Conservation (phyloP, 1,284 basidiomycete genomes). For the Ceratobasidium sp. region DNA sequence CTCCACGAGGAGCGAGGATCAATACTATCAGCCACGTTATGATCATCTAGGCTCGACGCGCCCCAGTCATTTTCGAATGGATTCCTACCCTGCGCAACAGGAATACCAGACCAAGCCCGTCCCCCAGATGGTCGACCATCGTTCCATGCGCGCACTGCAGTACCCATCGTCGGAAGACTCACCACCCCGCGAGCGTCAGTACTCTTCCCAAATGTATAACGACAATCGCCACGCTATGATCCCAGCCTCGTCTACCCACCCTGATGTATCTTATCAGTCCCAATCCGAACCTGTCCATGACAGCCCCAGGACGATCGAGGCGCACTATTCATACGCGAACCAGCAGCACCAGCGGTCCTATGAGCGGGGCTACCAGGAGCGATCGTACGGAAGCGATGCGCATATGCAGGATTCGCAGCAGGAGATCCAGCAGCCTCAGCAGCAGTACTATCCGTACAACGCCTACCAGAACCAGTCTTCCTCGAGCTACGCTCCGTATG, state of each 20-base stretch:
- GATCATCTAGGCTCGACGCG: constrained; percentile 31
- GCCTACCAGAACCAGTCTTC: constrained; percentile 13
- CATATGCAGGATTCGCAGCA: constrained; percentile 11
- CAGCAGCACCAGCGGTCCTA: constrained; percentile 16
- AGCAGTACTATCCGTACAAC: constrained; percentile 35
- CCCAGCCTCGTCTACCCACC: constrained; percentile 22
- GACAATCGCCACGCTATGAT: constrained; percentile 31
- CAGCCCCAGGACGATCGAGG: constrained; percentile 4
- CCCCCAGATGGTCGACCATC: constrained; percentile 9
- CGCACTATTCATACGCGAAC: constrained; percentile 14
- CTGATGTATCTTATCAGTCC: constrained; percentile 35
- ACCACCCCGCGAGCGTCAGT: constrained; percentile 34
- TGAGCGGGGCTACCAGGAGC: neutral
- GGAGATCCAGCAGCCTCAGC: constrained; percentile 27
- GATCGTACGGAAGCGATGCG: constrained; percentile 3
- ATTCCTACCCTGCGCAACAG: constrained; percentile 8
- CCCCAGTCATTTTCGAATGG: constrained; percentile 12
- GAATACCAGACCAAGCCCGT: constrained; percentile 15
- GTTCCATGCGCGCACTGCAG: constrained; percentile 8
- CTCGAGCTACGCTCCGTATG: constrained; percentile 2
- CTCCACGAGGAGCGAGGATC: constrained; percentile 25
- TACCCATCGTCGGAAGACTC: constrained; percentile 24
- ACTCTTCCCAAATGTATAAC: constrained; percentile 20
- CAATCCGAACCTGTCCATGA: constrained; percentile 25
- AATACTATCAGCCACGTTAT: constrained; percentile 40